phyloP scores from a whole-genome alignment of 2,329 filamentous ascomycete species.

The Diplocarpon rosae region DNA sequence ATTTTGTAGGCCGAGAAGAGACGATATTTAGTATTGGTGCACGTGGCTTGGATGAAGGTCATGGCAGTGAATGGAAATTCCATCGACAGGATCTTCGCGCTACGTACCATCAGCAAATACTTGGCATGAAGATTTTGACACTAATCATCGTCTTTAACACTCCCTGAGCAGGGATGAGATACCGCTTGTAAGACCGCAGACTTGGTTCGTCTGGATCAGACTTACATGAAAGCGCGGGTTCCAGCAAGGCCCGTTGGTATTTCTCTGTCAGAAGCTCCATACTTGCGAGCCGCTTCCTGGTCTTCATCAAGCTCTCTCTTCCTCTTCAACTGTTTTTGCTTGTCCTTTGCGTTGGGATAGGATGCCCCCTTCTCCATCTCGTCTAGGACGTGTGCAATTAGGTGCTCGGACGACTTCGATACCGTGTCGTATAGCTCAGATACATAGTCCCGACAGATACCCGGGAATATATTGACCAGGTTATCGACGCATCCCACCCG shows the following conservation, averaged over 20 bases:
- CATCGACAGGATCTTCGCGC: slow-evolving; percentile 16
- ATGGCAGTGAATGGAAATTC: slow-evolving; percentile 31
- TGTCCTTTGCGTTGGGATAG: slow-evolving; percentile 35
- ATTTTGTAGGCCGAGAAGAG: slow-evolving; percentile 26
- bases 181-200: not conserved
- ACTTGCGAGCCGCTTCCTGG: slow-evolving; percentile 28
- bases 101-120: slow-evolving; percentile 10
- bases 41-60: slow-evolving; percentile 28
- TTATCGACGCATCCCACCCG: slow-evolving; percentile 24
- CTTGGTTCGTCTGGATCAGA: not conserved
- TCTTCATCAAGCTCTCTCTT: slow-evolving; percentile 29
- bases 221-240: slow-evolving; percentile 15
- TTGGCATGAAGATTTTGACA: not conserved
- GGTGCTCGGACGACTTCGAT: slow-evolving; percentile 17
- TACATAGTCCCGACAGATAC: slow-evolving; percentile 34
- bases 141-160: no score
- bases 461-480: slow-evolving; percentile 36
- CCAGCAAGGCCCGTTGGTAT: slow-evolving; percentile 11
- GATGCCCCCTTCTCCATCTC: slow-evolving; percentile 29
- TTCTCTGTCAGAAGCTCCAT: slow-evolving; percentile 23
- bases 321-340: slow-evolving; percentile 26
- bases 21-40: slow-evolving; percentile 25
- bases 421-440: slow-evolving; percentile 27
- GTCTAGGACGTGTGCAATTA: slow-evolving; percentile 31
- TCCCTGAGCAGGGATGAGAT: no score